A percentile compares a stretch with the other conserved stretches of the same genome.
phyloP scores from a whole-genome alignment of 768 basidiomycete genomes.

The Termitomyces sp. region DNA sequence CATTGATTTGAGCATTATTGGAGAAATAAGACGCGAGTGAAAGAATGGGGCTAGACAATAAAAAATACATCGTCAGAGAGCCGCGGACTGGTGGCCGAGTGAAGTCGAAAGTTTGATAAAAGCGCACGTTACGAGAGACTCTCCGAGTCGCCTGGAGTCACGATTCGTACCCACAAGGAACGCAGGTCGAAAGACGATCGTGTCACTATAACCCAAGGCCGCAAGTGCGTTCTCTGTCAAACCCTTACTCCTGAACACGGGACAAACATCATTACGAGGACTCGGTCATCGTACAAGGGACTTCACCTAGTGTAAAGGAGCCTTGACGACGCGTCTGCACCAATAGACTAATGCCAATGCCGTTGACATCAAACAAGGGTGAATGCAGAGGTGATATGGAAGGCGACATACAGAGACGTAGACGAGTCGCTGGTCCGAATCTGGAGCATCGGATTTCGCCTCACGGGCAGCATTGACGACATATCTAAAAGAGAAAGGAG shows the following conservation, averaged over 20 bases:
- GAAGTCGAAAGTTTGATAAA: background rate
- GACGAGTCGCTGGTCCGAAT: constrained; percentile 53
- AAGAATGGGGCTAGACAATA: constrained; percentile 30
- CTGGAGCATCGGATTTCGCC: constrained; percentile 46
- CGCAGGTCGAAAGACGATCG: constrained; percentile 66
- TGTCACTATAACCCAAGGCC: constrained; percentile 63
- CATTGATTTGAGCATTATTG: constrained; percentile 40
- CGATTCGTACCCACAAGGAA: constrained; percentile 48
- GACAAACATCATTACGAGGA: background rate
- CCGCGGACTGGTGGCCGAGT: background rate
- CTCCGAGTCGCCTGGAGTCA: constrained; percentile 27
- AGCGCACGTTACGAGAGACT: constrained; percentile 27
- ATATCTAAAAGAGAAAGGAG: constrained; percentile 44
- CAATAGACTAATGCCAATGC: constrained; percentile 36
- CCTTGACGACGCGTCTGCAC: constrained; percentile 44
- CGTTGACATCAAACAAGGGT: too few species aligned
- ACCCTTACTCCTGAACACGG: constrained; percentile 58
- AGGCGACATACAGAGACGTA: constrained; percentile 58
- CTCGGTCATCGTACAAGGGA: background rate
- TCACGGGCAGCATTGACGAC: constrained; percentile 71
- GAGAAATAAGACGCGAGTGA: constrained; percentile 34
- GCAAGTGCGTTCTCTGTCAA: constrained; percentile 69
- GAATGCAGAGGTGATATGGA: background rate
- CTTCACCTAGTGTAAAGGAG: constrained; percentile 50
- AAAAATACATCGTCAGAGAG: background rate